Evolutionary conservation across 2,329 filamentous ascomycete genomes (phyloP).

Genomic region (Claviceps sp.): DNA sequence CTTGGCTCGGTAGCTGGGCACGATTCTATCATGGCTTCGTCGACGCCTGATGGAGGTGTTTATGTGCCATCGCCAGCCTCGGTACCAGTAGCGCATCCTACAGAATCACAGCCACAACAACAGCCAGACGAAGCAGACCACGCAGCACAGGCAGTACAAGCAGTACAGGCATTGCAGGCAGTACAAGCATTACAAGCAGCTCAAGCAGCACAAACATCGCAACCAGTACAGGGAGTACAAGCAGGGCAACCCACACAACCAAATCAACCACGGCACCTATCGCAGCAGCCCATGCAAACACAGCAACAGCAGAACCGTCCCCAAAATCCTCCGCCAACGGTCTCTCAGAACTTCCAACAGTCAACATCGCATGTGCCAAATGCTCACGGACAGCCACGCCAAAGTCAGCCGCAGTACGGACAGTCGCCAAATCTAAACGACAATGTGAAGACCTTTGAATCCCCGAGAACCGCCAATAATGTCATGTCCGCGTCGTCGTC

Average conservation of each 20-base stretch:
- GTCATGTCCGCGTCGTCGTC: neutral
- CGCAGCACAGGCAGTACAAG: neutral
- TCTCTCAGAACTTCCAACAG: neutral
- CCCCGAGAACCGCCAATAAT: neutral
- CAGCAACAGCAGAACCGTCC: neutral
- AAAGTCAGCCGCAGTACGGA: neutral
- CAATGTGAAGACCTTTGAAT: neutral
- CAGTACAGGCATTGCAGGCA: neutral
- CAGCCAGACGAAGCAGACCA: neutral
- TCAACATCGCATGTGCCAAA: neutral
- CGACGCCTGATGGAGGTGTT: neutral
- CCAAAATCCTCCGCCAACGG: neutral
- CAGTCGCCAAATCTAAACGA: neutral
- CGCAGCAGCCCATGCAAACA: neutral
- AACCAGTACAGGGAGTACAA: neutral
- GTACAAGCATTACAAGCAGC: neutral
- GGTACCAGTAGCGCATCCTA: neutral
- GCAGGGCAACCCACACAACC: neutral
- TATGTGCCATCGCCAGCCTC: neutral
- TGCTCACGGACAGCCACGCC: neutral
- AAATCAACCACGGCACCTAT: neutral
- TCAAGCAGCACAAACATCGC: neutral
- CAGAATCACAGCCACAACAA: neutral
- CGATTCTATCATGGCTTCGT: neutral
- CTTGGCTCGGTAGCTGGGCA: neutral